Conservation (phyloP, 495 filamentous ascomycete species). For the Aspergillus steynii region DNA sequence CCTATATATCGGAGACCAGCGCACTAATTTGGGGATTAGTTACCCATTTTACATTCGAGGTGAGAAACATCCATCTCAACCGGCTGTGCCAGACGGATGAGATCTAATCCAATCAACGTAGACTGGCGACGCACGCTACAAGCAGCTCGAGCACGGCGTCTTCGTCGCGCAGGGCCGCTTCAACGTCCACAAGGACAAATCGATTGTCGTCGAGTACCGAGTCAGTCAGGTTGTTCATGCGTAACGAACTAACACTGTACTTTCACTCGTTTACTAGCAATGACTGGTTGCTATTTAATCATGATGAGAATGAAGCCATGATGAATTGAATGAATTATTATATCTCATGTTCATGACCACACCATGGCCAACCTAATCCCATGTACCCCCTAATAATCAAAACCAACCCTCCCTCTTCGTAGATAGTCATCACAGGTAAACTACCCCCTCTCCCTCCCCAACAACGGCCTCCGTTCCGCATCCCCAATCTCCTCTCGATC, state of each 20-base stretch:
- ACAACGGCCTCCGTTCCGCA: slow-evolving; percentile 24
- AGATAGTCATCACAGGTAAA: too few relatives aligned
- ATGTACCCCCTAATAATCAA: too few relatives aligned
- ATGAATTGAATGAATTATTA: neutral
- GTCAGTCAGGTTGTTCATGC: slow-evolving; percentile 51
- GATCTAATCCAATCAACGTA: slow-evolving; percentile 13
- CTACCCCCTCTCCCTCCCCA: slow-evolving; percentile 10
- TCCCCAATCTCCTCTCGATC: neutral
- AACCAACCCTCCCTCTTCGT: too few relatives aligned
- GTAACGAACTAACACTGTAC: slow-evolving; percentile 4
- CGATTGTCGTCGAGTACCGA: slow-evolving; percentile 57
- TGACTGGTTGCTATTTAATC: neutral
- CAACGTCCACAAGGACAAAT: slow-evolving; percentile 52
- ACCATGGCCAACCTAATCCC: too few relatives aligned
- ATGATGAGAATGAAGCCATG: neutral
- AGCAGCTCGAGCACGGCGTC: slow-evolving; percentile 50
- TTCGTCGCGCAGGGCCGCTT: slow-evolving; percentile 59
- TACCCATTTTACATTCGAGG: slow-evolving; percentile 54
- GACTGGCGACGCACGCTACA: slow-evolving; percentile 52
- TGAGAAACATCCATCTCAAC: slow-evolving; percentile 11
- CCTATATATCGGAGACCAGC: neutral
- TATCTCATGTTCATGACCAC: neutral
- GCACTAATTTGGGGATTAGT: slow-evolving; percentile 31
- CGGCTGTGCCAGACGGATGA: neutral
- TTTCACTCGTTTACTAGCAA: neutral